phyloP scores from a whole-genome alignment of 805 yeast species.

The Pichia cephalocereana region DNA sequence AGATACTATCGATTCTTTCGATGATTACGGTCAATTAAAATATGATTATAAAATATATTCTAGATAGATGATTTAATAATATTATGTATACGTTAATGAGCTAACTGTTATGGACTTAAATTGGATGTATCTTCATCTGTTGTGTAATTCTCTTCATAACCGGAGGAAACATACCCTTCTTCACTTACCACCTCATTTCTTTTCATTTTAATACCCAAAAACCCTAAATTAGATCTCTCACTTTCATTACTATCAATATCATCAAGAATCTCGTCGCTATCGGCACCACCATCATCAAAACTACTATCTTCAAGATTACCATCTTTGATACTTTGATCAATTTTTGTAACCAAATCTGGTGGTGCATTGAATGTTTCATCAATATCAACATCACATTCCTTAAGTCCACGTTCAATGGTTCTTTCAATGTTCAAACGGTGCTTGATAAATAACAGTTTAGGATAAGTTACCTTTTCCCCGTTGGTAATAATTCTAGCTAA shows the following conservation, averaged over 20 bases:
- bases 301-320: too few species aligned
- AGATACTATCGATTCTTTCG: slow-evolving; percentile 55
- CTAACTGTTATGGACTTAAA: too few species aligned
- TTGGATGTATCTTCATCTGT: slow-evolving; percentile 6
- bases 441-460: slow-evolving; percentile 53
- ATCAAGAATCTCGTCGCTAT: not conserved
- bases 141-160: slow-evolving; percentile 1
- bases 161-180: not conserved
- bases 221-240: slow-evolving; percentile 3
- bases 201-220: slow-evolving; percentile 10
- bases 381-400: slow-evolving; percentile 5
- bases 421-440: slow-evolving; percentile 60
- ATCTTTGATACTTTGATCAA: slow-evolving; percentile 1
- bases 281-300: not conserved
- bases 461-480: slow-evolving; percentile 61
- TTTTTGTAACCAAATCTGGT: slow-evolving; percentile 4
- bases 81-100: too few species aligned
- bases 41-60: slow-evolving; percentile 40
- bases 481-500: slow-evolving; percentile 45
- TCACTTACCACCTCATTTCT: not conserved
- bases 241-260: not conserved
- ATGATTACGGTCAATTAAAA: slow-evolving; percentile 72
- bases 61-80: slow-evolving; percentile 2
- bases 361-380: slow-evolving; percentile 5
- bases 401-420: slow-evolving; percentile 43